A percentile compares a stretch with the other conserved stretches of the same genome.
Evolutionary conservation across 306 rosid species (phyloP).

Genomic region (Cucurbita argyrosperma): DNA sequence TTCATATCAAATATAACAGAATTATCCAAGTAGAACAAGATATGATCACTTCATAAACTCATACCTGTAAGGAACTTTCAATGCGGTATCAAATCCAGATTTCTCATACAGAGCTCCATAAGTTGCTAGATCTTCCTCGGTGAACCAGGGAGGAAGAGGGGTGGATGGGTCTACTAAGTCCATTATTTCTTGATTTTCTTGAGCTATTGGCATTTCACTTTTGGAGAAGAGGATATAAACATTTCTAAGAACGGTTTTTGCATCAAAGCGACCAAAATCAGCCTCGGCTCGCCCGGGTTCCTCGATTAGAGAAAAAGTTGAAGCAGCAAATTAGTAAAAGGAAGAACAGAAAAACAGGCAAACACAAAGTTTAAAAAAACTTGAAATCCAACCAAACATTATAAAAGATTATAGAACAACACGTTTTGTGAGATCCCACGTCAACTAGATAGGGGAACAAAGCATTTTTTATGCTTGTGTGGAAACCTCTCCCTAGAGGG

Average conservation of each 20-base stretch:
- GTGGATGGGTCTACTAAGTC: slow-evolving; percentile 60
- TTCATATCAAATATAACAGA: not conserved
- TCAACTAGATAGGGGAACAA: too few species aligned
- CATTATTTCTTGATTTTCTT: slow-evolving; percentile 71
- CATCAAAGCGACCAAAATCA: slow-evolving; percentile 66
- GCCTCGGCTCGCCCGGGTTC: slow-evolving; percentile 72
- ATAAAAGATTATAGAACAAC: not conserved
- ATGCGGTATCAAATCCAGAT: slow-evolving; percentile 59
- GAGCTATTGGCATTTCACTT: slow-evolving; percentile 56
- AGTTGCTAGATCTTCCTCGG: slow-evolving; percentile 58
- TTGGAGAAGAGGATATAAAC: slow-evolving; percentile 63
- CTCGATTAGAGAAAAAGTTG: slow-evolving; percentile 15
- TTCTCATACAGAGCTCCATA: slow-evolving; percentile 62
- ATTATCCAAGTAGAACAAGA: not conserved
- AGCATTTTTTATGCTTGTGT: too few species aligned
- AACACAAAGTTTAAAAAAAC: not conserved
- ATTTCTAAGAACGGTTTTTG: slow-evolving; percentile 44
- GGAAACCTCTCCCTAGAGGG: too few species aligned
- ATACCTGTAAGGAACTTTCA: slow-evolving; percentile 77
- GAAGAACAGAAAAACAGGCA: not conserved
- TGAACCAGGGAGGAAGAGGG: slow-evolving; percentile 73
- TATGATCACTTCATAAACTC: not conserved
- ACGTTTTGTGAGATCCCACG: not conserved
- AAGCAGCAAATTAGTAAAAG: not conserved
- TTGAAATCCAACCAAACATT: not conserved